Evolutionary conservation across 495 filamentous ascomycete species (phyloP), one percentile per base, ranked within the genome.

Genomic region (Neurospora sp.): DNA sequence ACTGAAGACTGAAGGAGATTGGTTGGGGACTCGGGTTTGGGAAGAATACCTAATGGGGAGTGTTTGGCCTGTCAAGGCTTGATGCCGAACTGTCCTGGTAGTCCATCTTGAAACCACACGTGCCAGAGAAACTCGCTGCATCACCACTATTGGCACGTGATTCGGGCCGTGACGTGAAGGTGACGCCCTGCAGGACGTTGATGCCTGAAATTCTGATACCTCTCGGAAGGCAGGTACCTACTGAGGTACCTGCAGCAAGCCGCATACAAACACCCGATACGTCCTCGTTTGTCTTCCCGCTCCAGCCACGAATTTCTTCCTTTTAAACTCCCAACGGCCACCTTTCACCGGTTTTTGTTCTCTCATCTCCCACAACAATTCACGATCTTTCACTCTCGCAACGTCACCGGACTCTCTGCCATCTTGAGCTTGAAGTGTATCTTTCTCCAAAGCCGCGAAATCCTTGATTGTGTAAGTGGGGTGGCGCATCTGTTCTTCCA

Each of bases 141-240:
- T 0, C 42, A n/a, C 4, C 0, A 0, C n/a, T n/a, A n/a, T n/a
- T 23, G 0, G 1, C 18, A 20, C 9, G n/a, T 48, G 3, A 48
- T 48, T 48, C 1, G 4, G 4, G 9, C 1, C 4, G n/a, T 20
- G 44, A 48, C n/a, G 42, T 1, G 41, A 44, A n/a, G 39, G 0
- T 44, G 6, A 44, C 16, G 41, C 18, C 3, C 5, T 44, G 1
- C 14, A n/a, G 42, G 42, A 9, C 7, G 18, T 44, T 44, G 18
- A 44, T 44, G 42, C 42, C 14, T 44, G n/a, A n/a, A n/a, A n/a
- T n/a, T n/a, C n/a, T n/a, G 6, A 18, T 42, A 18, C 35, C 35
- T 37, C 5, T 37, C 4, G 39, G 39, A 39, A 44, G 16, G 41
- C 41, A 44, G 16, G 41, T 9, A n/a, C n/a, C 41, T 3, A 18